A percentile compares a stretch with the other conserved stretches of the same genome.
Conservation (phyloP, 306 rosid species). For the Fagus sylvatica region DNA sequence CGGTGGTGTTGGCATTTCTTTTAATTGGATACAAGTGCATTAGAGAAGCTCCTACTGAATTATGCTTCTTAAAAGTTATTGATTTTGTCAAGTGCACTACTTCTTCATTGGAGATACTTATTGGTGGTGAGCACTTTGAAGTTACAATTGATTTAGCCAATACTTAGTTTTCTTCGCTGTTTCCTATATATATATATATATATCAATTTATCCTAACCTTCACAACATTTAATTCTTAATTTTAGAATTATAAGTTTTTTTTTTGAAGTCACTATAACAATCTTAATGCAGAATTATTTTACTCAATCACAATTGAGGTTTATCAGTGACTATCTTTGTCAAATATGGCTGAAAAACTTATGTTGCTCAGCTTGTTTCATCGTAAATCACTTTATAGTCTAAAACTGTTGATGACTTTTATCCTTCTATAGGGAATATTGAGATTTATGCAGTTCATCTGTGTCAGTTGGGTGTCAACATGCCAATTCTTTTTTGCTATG, state of each 20-base stretch:
- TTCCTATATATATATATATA: neutral
- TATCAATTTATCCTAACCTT: neutral
- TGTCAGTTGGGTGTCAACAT: neutral
- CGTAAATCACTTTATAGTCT: neutral
- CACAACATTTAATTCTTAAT: neutral
- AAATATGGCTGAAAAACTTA: neutral
- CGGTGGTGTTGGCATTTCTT: constrained; percentile 67
- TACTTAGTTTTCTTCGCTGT: constrained; percentile 6
- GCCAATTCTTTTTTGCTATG: neutral
- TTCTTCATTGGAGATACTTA: constrained; percentile 52
- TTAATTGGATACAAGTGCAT: constrained; percentile 69
- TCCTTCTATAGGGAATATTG: neutral
- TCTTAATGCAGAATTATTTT: neutral
- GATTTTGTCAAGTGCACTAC: constrained; percentile 58
- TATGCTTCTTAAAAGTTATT: constrained; percentile 61
- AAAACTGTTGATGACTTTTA: neutral
- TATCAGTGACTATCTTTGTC: neutral
- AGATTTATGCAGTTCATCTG: neutral
- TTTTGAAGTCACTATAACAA: neutral
- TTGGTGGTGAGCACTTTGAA: constrained; percentile 52
- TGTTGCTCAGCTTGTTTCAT: neutral
- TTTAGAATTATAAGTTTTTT: neutral
- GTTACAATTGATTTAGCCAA: constrained; percentile 14
- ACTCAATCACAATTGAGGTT: neutral
- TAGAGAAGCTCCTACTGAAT: constrained; percentile 60